These are phyloP conservation scores for Arthrobotrys musiformis DNA, from an alignment of 2,329 filamentous ascomycete species.

Conservation along the genomic window DNA sequence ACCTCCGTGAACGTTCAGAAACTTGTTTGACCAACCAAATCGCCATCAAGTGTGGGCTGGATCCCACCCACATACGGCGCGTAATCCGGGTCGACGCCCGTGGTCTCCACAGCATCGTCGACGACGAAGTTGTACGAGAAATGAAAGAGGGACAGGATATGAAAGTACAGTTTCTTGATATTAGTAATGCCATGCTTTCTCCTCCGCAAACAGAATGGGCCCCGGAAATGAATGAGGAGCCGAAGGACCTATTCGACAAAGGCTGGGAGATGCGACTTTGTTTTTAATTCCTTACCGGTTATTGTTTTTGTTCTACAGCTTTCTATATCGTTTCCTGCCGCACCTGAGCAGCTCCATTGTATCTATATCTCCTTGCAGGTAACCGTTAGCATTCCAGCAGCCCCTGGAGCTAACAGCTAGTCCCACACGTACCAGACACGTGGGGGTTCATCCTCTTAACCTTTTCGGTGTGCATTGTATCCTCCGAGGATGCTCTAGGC, in stretches of 20 bases:
- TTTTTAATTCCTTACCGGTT: slow-evolving; percentile 17
- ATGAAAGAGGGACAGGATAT: slow-evolving; percentile 92
- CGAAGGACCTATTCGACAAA: slow-evolving; percentile 47
- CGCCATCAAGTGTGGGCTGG: slow-evolving; percentile 81
- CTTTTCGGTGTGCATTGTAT: too few species aligned
- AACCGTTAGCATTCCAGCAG: not conserved
- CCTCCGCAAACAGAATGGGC: slow-evolving; percentile 68
- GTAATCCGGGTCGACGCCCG: slow-evolving; percentile 77
- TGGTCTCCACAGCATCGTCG: slow-evolving; percentile 84
- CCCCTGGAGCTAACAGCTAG: too few species aligned
- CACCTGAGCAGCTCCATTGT: not conserved
- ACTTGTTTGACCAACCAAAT: slow-evolving; percentile 78
- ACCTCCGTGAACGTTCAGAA: slow-evolving; percentile 80
- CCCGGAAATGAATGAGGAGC: slow-evolving; percentile 52
- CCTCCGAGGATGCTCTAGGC: too few species aligned
- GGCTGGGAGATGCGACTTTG: slow-evolving; percentile 51
- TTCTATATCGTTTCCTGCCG: not conserved
- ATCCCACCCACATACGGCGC: slow-evolving; percentile 76
- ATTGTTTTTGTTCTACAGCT: not conserved
- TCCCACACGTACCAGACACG: too few species aligned
- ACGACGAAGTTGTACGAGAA: slow-evolving; percentile 87
- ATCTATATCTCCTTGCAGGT: not conserved
- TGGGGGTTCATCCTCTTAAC: too few species aligned
- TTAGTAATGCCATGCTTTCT: slow-evolving; percentile 64
- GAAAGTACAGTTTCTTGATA: slow-evolving; percentile 75